Evolutionary conservation across 176 grass and related monocot genomes (phyloP).

Genomic region (Pontederia crassipes): DNA sequence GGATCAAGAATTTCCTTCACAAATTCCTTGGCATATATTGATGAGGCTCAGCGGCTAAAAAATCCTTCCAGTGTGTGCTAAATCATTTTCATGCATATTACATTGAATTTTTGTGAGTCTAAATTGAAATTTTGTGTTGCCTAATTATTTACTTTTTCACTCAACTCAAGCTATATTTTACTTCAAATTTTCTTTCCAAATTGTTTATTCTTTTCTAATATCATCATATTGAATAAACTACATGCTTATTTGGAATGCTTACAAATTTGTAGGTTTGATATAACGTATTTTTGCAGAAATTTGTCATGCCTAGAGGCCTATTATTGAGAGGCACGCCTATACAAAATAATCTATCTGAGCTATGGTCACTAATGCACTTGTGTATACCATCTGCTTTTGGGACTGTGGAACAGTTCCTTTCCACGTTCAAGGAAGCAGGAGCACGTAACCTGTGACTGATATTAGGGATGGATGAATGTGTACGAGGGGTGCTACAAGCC

Average conservation of each 20-base stretch:
- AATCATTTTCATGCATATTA: neutral
- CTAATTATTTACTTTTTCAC: neutral
- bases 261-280: conserved; percentile 55
- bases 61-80: conserved; percentile 63
- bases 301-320: conserved; percentile 76
- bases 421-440: conserved; percentile 60
- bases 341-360: conserved; percentile 84
- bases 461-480: neutral
- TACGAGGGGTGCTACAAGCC: too few relatives aligned
- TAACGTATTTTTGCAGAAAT: conserved; percentile 63
- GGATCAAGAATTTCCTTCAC: conserved; percentile 83
- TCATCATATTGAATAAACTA: neutral
- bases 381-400: conserved; percentile 85
- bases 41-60: conserved; percentile 90
- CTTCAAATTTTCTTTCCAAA: neutral
- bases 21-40: conserved; percentile 77
- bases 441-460: conserved; percentile 29
- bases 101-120: neutral
- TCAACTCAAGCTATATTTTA: too few relatives aligned
- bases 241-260: neutral
- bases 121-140: neutral
- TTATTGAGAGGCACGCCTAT: conserved; percentile 89
- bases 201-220: neutral
- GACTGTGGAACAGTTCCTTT: conserved; percentile 59
- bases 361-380: conserved; percentile 94